Conservation (phyloP, 176 grass and related monocot genomes). For the Eleusine coracana region DNA sequence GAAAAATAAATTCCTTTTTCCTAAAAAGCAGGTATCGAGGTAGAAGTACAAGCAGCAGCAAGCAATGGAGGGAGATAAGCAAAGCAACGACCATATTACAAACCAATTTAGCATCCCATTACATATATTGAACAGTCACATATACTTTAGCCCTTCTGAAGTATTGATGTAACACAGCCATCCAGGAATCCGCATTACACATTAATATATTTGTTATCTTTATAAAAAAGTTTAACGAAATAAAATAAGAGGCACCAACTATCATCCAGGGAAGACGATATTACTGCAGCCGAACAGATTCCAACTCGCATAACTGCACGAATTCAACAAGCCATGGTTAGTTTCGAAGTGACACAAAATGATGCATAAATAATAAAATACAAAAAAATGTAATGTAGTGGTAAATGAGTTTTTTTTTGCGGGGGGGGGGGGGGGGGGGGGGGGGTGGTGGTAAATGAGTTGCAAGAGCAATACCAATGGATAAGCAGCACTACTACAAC, state of each 20-base stretch:
- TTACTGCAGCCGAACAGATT: constrained; percentile 25
- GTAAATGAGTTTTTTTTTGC: not conserved
- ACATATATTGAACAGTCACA: not conserved
- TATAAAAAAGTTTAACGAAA: not conserved
- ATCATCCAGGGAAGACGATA: not conserved
- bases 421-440: too few relatives aligned
- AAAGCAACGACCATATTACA: not conserved
- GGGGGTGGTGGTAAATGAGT: too few relatives aligned
- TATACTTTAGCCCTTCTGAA: not conserved
- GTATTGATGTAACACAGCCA: not conserved
- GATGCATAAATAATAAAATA: not conserved
- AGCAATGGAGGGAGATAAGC: not conserved
- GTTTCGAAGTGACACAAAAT: not conserved
- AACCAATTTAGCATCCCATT: not conserved
- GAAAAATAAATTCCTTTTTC: too few relatives aligned
- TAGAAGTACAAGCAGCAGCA: too few relatives aligned
- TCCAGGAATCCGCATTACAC: not conserved
- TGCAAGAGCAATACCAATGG: not conserved
- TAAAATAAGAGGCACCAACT: not conserved
- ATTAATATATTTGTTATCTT: not conserved
- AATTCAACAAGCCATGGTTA: not conserved
- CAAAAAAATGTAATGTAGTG: not conserved
- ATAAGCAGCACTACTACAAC: constrained; percentile 2
- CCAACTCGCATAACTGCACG: constrained; percentile 23
- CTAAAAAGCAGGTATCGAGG: too few relatives aligned